Evolutionary conservation across 192 early-diverging fungal genomes (phyloP).

Genomic region (Linnemannia exigua): DNA sequence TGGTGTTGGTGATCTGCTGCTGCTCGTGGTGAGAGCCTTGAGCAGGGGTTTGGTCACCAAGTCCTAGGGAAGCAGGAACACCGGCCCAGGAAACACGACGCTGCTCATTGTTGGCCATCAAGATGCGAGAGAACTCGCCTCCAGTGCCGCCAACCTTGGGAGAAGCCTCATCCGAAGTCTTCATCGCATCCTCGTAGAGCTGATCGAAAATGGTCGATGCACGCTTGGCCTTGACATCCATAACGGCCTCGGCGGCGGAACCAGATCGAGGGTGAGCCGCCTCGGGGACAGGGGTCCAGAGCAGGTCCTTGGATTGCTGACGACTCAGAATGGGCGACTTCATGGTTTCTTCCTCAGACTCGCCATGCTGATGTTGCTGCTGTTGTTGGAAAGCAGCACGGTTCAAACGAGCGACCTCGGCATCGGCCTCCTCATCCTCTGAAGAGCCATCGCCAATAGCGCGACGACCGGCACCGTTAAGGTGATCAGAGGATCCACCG

Average conservation of each 20-base stretch:
- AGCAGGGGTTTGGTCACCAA: not conserved
- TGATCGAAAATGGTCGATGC: slow-evolving; percentile 53
- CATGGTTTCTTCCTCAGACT: not conserved
- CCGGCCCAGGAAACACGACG: slow-evolving; percentile 57
- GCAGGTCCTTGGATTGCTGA: slow-evolving; percentile 17
- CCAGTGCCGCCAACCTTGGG: slow-evolving; percentile 55
- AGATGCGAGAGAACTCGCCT: slow-evolving; percentile 53
- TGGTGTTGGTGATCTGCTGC: slow-evolving; percentile 11
- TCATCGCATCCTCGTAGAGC: slow-evolving; percentile 52
- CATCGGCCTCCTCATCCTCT: slow-evolving; percentile 55
- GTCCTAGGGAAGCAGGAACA: slow-evolving; percentile 9
- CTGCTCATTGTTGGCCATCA: slow-evolving; percentile 43
- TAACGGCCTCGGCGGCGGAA: slow-evolving; percentile 33
- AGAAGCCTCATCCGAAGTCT: slow-evolving; percentile 44
- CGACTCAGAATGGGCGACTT: slow-evolving; percentile 9
- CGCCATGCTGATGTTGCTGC: not conserved
- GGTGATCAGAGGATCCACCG: slow-evolving; percentile 25
- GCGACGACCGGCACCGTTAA: not conserved
- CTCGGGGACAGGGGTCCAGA: slow-evolving; percentile 47
- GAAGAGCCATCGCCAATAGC: slow-evolving; percentile 34
- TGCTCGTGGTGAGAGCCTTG: slow-evolving; percentile 12
- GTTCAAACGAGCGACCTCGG: slow-evolving; percentile 44
- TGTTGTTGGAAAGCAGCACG: slow-evolving; percentile 12
- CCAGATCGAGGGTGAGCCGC: slow-evolving; percentile 36
- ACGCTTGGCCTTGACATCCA: slow-evolving; percentile 53